These are phyloP conservation scores for Elsinoe ampelina DNA, from an alignment of 2,329 filamentous ascomycete genomes.

Conservation along the genomic window DNA sequence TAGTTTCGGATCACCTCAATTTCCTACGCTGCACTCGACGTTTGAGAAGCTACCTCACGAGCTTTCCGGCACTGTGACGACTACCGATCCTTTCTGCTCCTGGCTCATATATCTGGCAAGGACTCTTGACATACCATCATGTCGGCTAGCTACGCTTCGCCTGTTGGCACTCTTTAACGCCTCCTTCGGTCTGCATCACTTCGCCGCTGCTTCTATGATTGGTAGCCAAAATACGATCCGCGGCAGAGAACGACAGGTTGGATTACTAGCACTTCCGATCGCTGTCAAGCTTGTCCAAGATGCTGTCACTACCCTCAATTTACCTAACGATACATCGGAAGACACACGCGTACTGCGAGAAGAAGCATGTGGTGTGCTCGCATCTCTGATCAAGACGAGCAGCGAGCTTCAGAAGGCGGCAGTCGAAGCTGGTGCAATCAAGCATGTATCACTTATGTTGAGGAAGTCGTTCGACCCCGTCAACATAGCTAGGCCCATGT, in stretches of 20 bases:
- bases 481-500: slow-evolving; percentile 42
- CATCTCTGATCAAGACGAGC: slow-evolving; percentile 68
- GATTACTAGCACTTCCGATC: slow-evolving; percentile 38
- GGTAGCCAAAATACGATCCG: slow-evolving; percentile 26
- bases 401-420: slow-evolving; percentile 73
- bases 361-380: slow-evolving; percentile 64
- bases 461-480: slow-evolving; percentile 58
- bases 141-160: slow-evolving; percentile 35
- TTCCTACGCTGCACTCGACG: slow-evolving; percentile 14
- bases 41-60: slow-evolving; percentile 11
- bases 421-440: slow-evolving; percentile 58
- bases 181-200: slow-evolving; percentile 26
- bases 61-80: slow-evolving; percentile 29
- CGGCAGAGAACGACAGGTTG: slow-evolving; percentile 34
- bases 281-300: slow-evolving; percentile 41
- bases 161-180: slow-evolving; percentile 30
- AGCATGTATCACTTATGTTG: slow-evolving; percentile 52
- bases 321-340: slow-evolving; percentile 24
- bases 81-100: slow-evolving; percentile 38
- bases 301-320: slow-evolving; percentile 16
- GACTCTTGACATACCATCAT: slow-evolving; percentile 29
- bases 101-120: slow-evolving; percentile 40
- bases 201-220: slow-evolving; percentile 23
- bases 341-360: slow-evolving; percentile 50
- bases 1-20: slow-evolving; percentile 13